These are phyloP conservation scores for Ceratobasidium sp. DNA, from an alignment of 1,284 basidiomycete species.

Conservation along the genomic window DNA sequence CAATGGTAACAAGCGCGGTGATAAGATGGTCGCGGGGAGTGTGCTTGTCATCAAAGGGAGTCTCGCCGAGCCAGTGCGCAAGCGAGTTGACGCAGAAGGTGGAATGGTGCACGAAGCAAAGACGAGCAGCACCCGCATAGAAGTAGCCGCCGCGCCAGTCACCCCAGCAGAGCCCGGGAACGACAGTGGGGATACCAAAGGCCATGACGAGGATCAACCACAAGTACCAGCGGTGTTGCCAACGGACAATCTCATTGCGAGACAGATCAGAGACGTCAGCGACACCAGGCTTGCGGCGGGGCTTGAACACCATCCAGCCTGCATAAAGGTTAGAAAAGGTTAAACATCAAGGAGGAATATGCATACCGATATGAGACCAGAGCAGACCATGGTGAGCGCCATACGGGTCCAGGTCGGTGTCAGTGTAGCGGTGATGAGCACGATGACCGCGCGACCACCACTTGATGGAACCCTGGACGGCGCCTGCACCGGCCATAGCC, in stretches of 20 bases:
- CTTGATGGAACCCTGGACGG: conserved; percentile 89
- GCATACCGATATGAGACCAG: conserved; percentile 72
- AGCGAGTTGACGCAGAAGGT: conserved; percentile 87
- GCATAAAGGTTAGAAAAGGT: neutral
- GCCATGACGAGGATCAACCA: conserved; percentile 76
- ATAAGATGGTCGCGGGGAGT: conserved; percentile 89
- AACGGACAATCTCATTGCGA: conserved; percentile 79
- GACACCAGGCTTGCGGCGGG: conserved; percentile 84
- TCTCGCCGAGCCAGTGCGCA: conserved; percentile 92
- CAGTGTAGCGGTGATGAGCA: conserved; percentile 93
- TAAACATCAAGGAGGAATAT: neutral
- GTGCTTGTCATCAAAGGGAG: conserved; percentile 94
- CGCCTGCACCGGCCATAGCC: conserved; percentile 81
- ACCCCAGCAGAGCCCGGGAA: conserved; percentile 84
- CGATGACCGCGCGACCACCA: conserved; percentile 96
- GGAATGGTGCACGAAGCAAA: conserved; percentile 90
- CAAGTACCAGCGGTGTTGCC: conserved; percentile 88
- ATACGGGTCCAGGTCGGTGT: conserved; percentile 94
- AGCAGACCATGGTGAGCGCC: conserved; percentile 84
- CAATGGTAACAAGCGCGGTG: conserved; percentile 87
- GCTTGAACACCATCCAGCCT: conserved; percentile 94
- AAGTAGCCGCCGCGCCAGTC: conserved; percentile 87
- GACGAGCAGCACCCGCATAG: conserved; percentile 82
- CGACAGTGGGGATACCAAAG: conserved; percentile 76
- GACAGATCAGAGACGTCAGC: conserved; percentile 88